Conservation (phyloP, 495 filamentous ascomycete genomes). For the Tuber calosporum region DNA sequence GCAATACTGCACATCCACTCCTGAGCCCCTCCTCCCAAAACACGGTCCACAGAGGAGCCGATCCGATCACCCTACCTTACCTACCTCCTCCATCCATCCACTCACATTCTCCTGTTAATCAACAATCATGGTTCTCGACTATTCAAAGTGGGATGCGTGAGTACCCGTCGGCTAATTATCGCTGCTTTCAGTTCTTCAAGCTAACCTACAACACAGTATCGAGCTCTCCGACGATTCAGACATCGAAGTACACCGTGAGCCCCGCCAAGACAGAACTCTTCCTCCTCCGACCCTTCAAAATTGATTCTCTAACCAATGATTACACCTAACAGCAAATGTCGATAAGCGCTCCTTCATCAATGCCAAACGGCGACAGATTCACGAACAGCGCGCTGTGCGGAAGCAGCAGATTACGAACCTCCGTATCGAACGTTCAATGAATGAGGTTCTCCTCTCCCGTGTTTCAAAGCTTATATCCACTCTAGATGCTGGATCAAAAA, state of each 20-base stretch:
- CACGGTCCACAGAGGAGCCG: neutral
- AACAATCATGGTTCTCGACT: conserved; percentile 39
- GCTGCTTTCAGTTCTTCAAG: neutral
- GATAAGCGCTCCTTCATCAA: conserved; percentile 98
- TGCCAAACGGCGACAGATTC: conserved; percentile 95
- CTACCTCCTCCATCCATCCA: neutral
- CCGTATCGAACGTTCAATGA: conserved; percentile 88
- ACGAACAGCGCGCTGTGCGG: conserved; percentile 74
- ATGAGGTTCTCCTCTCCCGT: conserved; percentile 76
- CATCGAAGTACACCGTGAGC: conserved; percentile 77
- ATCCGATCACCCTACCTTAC: neutral
- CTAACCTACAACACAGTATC: conserved; percentile 44
- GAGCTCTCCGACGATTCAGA: conserved; percentile 98
- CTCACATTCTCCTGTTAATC: neutral
- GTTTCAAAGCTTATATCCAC: conserved; percentile 68
- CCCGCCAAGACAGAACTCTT: neutral
- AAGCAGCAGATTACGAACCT: conserved; percentile 81
- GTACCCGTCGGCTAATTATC: conserved; percentile 11
- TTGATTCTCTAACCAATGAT: conserved; percentile 6
- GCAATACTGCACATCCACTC: neutral
- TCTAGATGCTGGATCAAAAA: conserved; percentile 48
- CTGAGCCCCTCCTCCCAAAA: neutral
- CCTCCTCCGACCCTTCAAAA: neutral
- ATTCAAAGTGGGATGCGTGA: conserved; percentile 42
- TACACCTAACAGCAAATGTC: conserved; percentile 62